Base-by-base conservation (phyloP, 2,329 filamentous ascomycete genomes). In the Dendryphion nanum region DNA sequence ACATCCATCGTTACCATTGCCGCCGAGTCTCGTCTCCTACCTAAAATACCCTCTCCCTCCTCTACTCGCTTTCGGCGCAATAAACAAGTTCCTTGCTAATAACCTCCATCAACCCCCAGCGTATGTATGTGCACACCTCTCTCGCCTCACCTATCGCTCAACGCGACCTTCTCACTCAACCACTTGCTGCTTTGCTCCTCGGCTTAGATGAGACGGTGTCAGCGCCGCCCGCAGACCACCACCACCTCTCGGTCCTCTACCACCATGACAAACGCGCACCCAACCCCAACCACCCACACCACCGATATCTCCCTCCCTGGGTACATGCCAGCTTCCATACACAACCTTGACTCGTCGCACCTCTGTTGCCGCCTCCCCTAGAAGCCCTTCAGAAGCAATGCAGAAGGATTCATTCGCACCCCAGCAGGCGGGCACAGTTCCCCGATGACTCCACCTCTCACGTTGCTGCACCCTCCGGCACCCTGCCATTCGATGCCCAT, bases 191-290 rank as follows among this genome's bases (percentile, higher is more conserved):
- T n/a, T 26, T 26, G 10, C 23, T 10, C n/a, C 37, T 44, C 28
- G 33, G 48, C 51, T 57, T 40, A 57, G 54, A 54, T 55, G 53
- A 57, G 52, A 55, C 49, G 8, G 51, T 49, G 53, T 55, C 57
- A 55, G 52, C 54, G 44, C 30, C 38, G 35, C 18, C 13, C 26
- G 17, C n/a, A n/a, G n/a, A n/a, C n/a, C n/a, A n/a, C n/a, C n/a
- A n/a, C n/a, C n/a, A n/a, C n/a, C n/a, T n/a, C n/a, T n/a, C n/a
- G n/a, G 18, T 29, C 4, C 29, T 29, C 16, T 13, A 19, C 26
- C 40, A 15, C 29, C 17, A 15, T 23, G 30, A 20, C 21, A 28
- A 10, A 30, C 5, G 5, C 30, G 16, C 19, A 18, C 18, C 12
- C 35, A 28, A 19, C 33, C 20, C 19, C 28, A 15, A 24, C 20